Conservation (phyloP, 306 rosid species). For the Crotalaria pallida region DNA sequence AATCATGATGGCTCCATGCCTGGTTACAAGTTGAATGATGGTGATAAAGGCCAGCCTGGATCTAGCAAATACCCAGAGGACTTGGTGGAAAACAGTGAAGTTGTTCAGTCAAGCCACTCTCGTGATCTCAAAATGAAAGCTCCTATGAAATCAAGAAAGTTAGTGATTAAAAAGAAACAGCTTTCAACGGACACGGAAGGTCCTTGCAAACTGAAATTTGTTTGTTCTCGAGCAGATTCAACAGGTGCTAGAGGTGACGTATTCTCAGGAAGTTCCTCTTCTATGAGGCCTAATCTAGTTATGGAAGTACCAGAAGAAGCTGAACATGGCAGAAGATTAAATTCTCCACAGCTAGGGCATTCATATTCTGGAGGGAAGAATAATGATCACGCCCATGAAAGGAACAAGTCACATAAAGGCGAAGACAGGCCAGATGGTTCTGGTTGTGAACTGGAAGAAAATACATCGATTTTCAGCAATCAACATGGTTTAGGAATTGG, state of each 20-base stretch:
- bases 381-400: conserved; percentile 10
- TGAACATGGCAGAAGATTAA: conserved; percentile 36
- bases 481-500: conserved; percentile 27
- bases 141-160: conserved; percentile 40
- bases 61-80: conserved; percentile 27
- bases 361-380: conserved; percentile 22
- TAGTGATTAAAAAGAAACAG: conserved; percentile 45
- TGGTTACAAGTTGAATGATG: conserved; percentile 20
- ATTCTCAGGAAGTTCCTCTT: conserved; percentile 27
- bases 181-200: conserved; percentile 23
- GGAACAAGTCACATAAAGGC: conserved; percentile 22
- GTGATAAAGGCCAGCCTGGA: conserved; percentile 23
- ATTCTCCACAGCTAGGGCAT: conserved; percentile 27
- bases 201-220: conserved; percentile 37
- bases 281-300: conserved; percentile 24
- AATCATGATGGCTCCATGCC: conserved; percentile 26
- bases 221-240: conserved; percentile 26
- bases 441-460: conserved; percentile 41
- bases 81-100: conserved; percentile 29
- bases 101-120: conserved; percentile 22
- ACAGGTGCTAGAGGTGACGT: conserved; percentile 34
- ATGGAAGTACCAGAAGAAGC: conserved; percentile 26
- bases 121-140: conserved; percentile 44
- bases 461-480: conserved; percentile 18
- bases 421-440: conserved; percentile 33